Conservation (phyloP, 139 green algal species). For the Haematococcus sp. region DNA sequence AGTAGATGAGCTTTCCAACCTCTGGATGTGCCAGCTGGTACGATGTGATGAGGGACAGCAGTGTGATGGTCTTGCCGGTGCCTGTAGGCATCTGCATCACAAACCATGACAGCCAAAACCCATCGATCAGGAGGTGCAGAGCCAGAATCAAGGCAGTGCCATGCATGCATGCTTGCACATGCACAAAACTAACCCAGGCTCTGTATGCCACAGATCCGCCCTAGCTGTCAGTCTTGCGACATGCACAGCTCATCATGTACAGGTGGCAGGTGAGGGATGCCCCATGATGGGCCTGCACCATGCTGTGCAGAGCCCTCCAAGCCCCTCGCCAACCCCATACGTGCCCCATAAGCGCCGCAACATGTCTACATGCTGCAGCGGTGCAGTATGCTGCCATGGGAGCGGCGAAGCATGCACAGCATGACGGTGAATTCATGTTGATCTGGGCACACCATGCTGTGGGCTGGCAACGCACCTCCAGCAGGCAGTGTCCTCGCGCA, state of each 20-base stretch:
- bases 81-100: conserved; percentile 95
- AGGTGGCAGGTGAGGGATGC: too few species aligned
- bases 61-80: conserved; percentile 98
- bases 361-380: too few species aligned
- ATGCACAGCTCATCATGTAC: too few species aligned
- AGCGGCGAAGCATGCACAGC: background rate
- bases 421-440: background rate
- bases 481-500: conserved; percentile 91
- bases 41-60: conserved; percentile 96
- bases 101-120: background rate
- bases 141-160: background rate
- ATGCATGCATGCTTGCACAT: background rate
- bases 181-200: too few species aligned
- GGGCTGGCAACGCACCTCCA: conserved; percentile 72
- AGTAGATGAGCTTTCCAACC: conserved; percentile 98
- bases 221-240: too few species aligned
- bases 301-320: too few species aligned
- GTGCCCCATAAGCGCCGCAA: too few species aligned
- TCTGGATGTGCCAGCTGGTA: conserved; percentile 96
- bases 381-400: too few species aligned
- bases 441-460: background rate
- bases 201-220: too few species aligned
- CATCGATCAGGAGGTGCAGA: background rate
- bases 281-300: too few species aligned
- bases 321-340: too few species aligned